A percentile compares a stretch with the other conserved stretches of the same genome.
phyloP scores from a whole-genome alignment of 805 yeast genomes.

The Wickerhamiella shivajii region DNA sequence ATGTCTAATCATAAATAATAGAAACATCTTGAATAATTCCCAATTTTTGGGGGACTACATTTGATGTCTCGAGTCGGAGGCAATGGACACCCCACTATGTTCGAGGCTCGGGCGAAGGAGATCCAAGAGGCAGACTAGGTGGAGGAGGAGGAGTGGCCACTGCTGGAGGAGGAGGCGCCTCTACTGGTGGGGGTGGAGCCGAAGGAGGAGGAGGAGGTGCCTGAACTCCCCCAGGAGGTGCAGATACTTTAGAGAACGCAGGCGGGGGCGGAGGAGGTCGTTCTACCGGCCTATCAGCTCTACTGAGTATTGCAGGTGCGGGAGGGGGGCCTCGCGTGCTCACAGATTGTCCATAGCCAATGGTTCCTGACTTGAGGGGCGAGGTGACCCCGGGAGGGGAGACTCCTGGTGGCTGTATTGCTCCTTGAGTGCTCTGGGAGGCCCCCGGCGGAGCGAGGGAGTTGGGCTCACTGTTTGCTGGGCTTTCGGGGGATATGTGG shows the following conservation, averaged over 20 bases:
- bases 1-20: too few relatives aligned
- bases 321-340: neutral
- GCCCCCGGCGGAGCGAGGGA: neutral
- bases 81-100: too few relatives aligned
- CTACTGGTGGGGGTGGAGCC: slow-evolving; percentile 6
- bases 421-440: neutral
- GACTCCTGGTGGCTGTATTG: too few relatives aligned
- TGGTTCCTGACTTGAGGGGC: neutral
- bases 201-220: slow-evolving; percentile 9
- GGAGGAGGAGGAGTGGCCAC: slow-evolving; percentile 15
- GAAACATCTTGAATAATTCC: too few relatives aligned
- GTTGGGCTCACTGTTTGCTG: neutral
- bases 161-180: slow-evolving; percentile 11
- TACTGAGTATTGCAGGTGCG: neutral
- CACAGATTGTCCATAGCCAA: neutral
- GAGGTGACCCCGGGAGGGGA: too few relatives aligned
- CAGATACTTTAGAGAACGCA: neutral
- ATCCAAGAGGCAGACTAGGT: slow-evolving; percentile 9
- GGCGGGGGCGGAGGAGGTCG: neutral
- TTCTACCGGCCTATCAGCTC: neutral
- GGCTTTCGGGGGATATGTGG: neutral
- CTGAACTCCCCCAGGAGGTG: slow-evolving; percentile 1
- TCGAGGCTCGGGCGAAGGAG: slow-evolving; percentile 1
- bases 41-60: too few relatives aligned
- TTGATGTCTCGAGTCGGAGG: too few relatives aligned